These are phyloP conservation scores for Fusarium sp. DNA, from an alignment of 2,329 filamentous ascomycete genomes.

Conservation along the genomic window DNA sequence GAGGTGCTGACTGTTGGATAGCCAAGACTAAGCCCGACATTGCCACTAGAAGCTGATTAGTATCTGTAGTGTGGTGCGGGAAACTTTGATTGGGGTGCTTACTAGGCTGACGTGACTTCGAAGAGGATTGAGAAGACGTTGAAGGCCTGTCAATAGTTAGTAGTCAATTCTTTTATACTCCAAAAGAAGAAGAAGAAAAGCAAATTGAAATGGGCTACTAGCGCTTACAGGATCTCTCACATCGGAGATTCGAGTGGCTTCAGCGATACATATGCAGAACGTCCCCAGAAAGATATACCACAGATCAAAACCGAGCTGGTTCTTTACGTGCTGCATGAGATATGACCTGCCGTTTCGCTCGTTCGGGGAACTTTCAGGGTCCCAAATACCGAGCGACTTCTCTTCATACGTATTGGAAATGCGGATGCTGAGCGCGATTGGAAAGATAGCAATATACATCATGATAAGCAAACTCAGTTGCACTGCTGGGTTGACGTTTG, in stretches of 20 bases:
- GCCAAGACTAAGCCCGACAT: conserved; percentile 53
- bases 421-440: conserved; percentile 71
- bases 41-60: conserved; percentile 40
- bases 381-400: conserved; percentile 71
- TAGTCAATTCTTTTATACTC: too few relatives aligned
- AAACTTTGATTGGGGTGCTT: conserved; percentile 12
- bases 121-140: conserved; percentile 50
- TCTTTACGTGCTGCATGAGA: conserved; percentile 52
- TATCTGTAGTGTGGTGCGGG: rapidly evolving
- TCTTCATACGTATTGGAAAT: conserved; percentile 73
- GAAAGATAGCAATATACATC: conserved; percentile 75
- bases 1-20: conserved; percentile 48
- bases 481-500: conserved; percentile 64
- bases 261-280: conserved; percentile 52
- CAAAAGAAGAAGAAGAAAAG: neutral
- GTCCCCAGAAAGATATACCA: conserved; percentile 57
- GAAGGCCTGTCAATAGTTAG: conserved; percentile 39
- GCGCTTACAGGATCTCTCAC: conserved; percentile 38
- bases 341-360: conserved; percentile 48
- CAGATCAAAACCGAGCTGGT: conserved; percentile 56
- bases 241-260: conserved; percentile 42
- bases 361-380: conserved; percentile 32
- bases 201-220: too few relatives aligned
- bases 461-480: conserved; percentile 71
- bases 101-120: conserved; percentile 52